Conservation (phyloP, 768 basidiomycete species). For the Asterophora parasitica region DNA sequence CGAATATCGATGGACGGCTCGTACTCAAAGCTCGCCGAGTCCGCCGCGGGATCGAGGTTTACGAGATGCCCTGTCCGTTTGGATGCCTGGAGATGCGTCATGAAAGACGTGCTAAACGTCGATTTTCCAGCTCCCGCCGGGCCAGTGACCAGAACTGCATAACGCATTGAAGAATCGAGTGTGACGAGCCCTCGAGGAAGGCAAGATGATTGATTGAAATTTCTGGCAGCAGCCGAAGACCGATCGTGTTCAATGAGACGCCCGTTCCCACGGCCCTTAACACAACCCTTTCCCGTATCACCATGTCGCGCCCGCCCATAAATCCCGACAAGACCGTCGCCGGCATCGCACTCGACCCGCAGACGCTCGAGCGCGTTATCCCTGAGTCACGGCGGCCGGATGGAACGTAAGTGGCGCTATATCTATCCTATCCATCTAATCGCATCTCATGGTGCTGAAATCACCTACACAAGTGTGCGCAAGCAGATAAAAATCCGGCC, state of each 20-base stretch:
- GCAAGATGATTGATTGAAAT: not conserved
- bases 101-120: slow-evolving; percentile 83
- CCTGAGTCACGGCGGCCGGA: slow-evolving; percentile 79
- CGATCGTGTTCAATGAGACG: not conserved
- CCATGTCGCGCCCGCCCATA: slow-evolving; percentile 75
- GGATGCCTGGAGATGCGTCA: slow-evolving; percentile 83
- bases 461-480: slow-evolving; percentile 51
- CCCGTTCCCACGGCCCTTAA: slow-evolving; percentile 16
- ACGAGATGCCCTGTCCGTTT: slow-evolving; percentile 87
- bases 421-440: slow-evolving; percentile 11
- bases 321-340: slow-evolving; percentile 65
- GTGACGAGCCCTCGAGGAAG: too few species aligned
- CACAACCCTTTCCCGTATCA: not conserved
- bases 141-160: slow-evolving; percentile 87
- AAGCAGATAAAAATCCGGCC: slow-evolving; percentile 89
- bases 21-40: slow-evolving; percentile 82
- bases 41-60: slow-evolving; percentile 95
- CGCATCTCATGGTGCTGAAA: slow-evolving; percentile 14
- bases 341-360: slow-evolving; percentile 83
- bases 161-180: slow-evolving; percentile 53
- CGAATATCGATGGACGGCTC: slow-evolving; percentile 91
- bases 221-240: not conserved
- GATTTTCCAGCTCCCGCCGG: slow-evolving; percentile 98
- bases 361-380: slow-evolving; percentile 82
- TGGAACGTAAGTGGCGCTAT: slow-evolving; percentile 61